phyloP scores from a whole-genome alignment of 257 asterid genomes.

The Fraxinus americana region DNA sequence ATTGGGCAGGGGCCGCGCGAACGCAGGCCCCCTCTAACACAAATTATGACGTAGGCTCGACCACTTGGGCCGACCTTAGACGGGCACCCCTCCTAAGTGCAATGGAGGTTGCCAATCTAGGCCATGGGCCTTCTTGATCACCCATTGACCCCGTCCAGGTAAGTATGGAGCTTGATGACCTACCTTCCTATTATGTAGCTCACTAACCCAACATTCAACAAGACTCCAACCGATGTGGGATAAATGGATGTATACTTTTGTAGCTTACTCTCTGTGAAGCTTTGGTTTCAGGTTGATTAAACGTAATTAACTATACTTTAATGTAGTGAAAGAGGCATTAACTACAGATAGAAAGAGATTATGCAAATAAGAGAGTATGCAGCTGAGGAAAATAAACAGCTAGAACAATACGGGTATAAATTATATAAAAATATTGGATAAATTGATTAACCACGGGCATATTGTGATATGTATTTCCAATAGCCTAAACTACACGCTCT shows the following conservation, averaged over 20 bases:
- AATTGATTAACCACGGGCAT: too few relatives aligned
- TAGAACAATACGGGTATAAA: too few relatives aligned
- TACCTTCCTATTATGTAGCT: not conserved
- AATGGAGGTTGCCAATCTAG: slow-evolving; percentile 33
- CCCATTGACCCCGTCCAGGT: slow-evolving; percentile 49
- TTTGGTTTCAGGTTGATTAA: not conserved
- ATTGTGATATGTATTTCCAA: too few relatives aligned
- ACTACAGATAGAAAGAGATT: too few relatives aligned
- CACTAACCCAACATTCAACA: not conserved
- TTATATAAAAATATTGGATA: too few relatives aligned
- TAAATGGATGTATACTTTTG: not conserved
- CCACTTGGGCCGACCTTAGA: slow-evolving; percentile 20
- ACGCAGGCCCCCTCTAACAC: slow-evolving; percentile 26
- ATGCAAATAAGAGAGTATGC: too few relatives aligned
- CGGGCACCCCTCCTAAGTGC: slow-evolving; percentile 10
- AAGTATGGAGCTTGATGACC: slow-evolving; percentile 13
- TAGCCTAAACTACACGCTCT: too few relatives aligned
- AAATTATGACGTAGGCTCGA: slow-evolving; percentile 21
- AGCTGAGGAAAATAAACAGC: too few relatives aligned
- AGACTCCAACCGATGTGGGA: not conserved
- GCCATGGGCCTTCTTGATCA: slow-evolving; percentile 34
- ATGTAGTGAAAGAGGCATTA: not conserved
- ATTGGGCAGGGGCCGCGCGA: slow-evolving; percentile 19
- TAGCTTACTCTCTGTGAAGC: too few relatives aligned
- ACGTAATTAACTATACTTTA: too few relatives aligned